Base-by-base conservation (phyloP, 169 alveolate species). In the Cryptosporidium xiaoi region DNA sequence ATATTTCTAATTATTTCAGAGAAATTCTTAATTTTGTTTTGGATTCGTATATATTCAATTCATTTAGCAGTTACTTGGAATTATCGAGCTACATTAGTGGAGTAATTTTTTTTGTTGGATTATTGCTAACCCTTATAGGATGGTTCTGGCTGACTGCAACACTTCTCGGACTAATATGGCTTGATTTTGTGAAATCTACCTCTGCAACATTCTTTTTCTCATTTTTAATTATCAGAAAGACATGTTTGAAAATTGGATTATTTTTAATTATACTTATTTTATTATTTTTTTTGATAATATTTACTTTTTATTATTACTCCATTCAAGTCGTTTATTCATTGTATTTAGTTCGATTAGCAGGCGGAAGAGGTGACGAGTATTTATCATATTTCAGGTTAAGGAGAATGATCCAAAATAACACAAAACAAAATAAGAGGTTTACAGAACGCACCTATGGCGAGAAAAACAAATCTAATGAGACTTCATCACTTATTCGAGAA, bases 281-380 rank as follows among this genome's bases (percentile, higher is more conserved):
- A 36, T 58, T 29, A 24, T 8, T 62, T 10, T 20, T 60, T 18
- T 50, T 77, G 10, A 2, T 77, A n/a, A 46, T 18, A 24, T 77
- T 34, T 18, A 33, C 48, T 1, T 77, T 56, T 20, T 77, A 10
- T 46, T 77, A 77, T 10, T 77, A 77, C 44, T 44, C 71, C 3
- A 77, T 77, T 40, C 87, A 77, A 34, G 51, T 77, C 24, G 71
- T 62, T 44, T 77, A 77, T 77, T 77, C 87, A 4, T 40, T 77
- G 51, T 77, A 77, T 34, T 62, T 77, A 60, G 87, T 77, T 44
- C 87, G 58, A 77, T 50, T 77, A 20, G 87, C 87, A 77, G 87
- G 87, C n/a, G 87, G 87, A 12, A 77, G 87, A 77, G 87, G 87
- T 10, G 64, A 77, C 64, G 87, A 77, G 64, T 60, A 60, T 24